Evolutionary conservation across 2,329 filamentous ascomycete genomes (phyloP).

Genomic region (Aureobasidium sp.): DNA sequence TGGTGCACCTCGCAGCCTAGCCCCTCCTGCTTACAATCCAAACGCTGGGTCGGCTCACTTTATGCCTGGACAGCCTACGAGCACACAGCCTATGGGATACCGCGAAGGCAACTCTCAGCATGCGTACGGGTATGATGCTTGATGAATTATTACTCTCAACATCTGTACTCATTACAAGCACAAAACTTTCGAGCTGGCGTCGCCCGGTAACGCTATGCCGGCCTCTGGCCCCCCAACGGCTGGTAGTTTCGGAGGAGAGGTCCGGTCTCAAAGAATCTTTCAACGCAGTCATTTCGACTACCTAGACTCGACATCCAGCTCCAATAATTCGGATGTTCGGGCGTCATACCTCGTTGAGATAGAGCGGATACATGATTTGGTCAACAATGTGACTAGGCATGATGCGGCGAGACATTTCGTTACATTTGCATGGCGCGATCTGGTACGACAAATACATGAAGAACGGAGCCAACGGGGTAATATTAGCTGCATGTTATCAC

Average conservation of each 20-base stretch:
- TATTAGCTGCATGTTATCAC: not conserved
- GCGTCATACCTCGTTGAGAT: not conserved
- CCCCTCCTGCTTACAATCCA: conserved; percentile 10
- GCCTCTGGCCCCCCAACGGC: not conserved
- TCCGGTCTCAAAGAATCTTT: not conserved
- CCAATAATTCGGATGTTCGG: not conserved
- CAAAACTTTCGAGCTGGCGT: not conserved
- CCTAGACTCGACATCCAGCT: not conserved
- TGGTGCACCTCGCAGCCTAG: not conserved
- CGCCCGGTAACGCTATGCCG: not conserved
- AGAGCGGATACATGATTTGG: too few relatives aligned
- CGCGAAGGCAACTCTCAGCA: conserved; percentile 5
- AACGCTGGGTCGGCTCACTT: conserved; percentile 1
- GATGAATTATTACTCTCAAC: not conserved
- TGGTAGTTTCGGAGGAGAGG: not conserved
- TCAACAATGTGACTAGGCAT: not conserved
- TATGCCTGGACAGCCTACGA: not conserved
- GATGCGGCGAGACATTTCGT: not conserved
- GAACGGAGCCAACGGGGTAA: not conserved
- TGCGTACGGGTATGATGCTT: conserved; percentile 9
- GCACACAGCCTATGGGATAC: not conserved
- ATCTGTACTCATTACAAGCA: not conserved
- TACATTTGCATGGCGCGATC: not conserved
- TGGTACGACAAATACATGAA: not conserved
- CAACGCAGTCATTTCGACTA: not conserved